A percentile compares a stretch with the other conserved stretches of the same genome.
Evolutionary conservation across 768 basidiomycete genomes (phyloP).

Genomic region (Gelatoporia subvermispora): DNA sequence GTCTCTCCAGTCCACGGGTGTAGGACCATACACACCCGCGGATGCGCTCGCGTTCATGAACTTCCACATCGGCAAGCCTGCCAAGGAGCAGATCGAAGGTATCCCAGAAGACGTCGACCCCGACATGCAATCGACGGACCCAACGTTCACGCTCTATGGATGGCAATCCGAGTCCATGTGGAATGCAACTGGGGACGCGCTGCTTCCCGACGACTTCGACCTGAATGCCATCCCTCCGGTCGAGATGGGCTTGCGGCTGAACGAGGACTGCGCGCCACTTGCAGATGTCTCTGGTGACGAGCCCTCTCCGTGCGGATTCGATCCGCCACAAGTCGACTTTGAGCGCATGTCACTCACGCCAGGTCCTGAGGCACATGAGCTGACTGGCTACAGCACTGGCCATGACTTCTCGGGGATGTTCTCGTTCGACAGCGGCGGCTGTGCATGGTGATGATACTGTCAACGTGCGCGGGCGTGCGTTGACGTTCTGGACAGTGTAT

Average conservation of each 20-base stretch:
- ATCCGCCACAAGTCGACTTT: conserved; percentile 11
- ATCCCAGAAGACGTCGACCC: conserved; percentile 19
- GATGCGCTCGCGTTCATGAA: conserved; percentile 24
- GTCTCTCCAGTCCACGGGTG: conserved; percentile 48
- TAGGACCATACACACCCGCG: conserved; percentile 47
- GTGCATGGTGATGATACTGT: conserved; percentile 28
- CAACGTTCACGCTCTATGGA: conserved; percentile 29
- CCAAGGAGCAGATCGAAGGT: conserved; percentile 22
- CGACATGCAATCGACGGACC: conserved; percentile 11
- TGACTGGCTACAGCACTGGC: conserved; percentile 23
- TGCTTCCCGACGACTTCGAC: conserved; percentile 64
- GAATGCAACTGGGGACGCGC: conserved; percentile 30
- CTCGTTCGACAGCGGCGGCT: conserved; percentile 33
- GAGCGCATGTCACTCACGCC: conserved; percentile 15
- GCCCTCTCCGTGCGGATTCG: background rate
- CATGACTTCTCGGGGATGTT: conserved; percentile 35
- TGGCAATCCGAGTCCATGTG: conserved; percentile 23
- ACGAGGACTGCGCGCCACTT: conserved; percentile 24
- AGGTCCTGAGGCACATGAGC: conserved; percentile 23
- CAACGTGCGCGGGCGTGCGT: conserved; percentile 28
- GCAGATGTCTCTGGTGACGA: conserved; percentile 7
- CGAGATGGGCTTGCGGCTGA: conserved; percentile 52
- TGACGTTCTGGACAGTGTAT: conserved; percentile 24
- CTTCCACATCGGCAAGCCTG: conserved; percentile 23
- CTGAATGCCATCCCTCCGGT: conserved; percentile 60